Base-by-base conservation (phyloP, 805 yeast genomes). In the Ogataea polymorpha region DNA sequence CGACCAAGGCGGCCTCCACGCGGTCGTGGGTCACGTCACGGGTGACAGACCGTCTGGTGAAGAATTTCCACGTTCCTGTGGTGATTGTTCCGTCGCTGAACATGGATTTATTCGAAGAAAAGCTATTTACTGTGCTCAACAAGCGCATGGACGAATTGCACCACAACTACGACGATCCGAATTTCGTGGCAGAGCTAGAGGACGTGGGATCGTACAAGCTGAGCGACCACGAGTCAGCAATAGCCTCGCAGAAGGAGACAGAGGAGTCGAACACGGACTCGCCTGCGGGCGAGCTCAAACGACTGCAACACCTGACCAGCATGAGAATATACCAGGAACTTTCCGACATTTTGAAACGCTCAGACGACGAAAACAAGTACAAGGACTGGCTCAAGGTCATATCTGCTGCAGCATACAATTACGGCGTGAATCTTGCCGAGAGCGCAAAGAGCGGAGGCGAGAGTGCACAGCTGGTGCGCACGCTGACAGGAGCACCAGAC, bases 21-120 rank as follows among this genome's bases (percentile, higher is more conserved):
- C 66, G 74, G 43, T 70, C 82, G 17, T 78, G 88, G 84, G 64
- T 64, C 29, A 75, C 84, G 5, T 73, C 81, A 23, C 75, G 82
- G 48, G 61, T 83, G 28, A 73, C 84, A 17, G 86, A 81, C 55
- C 64, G 86, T 35, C 65, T 82, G 33, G 83, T 82, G 21, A 79
- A 77, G 53, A 75, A 74, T 51, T 79, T 72, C 49, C 79, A 81
- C 4, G 71, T 81, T 12, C 89, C 90, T 0, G 74, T 79, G n/a
- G 70, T 82, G 17, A 74, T 82, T 35, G 82, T 78, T 0, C 85
- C 89, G 1, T 79, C 85, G 2, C 57, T 67, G 46, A 77, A 79
- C 41, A 70, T 78, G 77, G 66, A 66, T 32, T 48, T 60, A n/a
- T 80, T 75, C 60, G 85, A 80, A 53, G 44, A 48, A 3, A 52